A percentile compares a stretch with the other conserved stretches of the same genome.
Evolutionary conservation across 2,329 filamentous ascomycete species (phyloP).

Genomic region (Pseudocercospora vitis): DNA sequence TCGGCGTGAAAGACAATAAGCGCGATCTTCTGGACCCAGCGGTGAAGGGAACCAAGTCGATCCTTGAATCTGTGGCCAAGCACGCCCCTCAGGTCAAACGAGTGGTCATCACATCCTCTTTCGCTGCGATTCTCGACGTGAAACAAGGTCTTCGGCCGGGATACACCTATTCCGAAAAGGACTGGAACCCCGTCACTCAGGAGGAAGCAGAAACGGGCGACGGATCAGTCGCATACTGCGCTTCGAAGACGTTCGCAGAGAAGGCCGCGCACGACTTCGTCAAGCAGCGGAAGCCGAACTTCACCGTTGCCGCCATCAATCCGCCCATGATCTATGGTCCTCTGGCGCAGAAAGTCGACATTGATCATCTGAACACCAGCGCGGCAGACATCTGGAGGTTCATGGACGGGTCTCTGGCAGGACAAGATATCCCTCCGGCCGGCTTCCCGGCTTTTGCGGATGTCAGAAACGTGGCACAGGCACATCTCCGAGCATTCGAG

Average conservation of each 20-base stretch:
- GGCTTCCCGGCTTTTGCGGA: slow-evolving; percentile 2
- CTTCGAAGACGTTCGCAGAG: slow-evolving; percentile 13
- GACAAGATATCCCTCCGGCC: not conserved
- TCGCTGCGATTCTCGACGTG: slow-evolving; percentile 7
- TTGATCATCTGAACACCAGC: slow-evolving; percentile 9
- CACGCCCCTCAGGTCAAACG: slow-evolving; percentile 6
- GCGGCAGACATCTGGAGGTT: slow-evolving; percentile 6
- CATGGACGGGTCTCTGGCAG: slow-evolving; percentile 1
- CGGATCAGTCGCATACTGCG: not conserved
- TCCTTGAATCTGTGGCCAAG: slow-evolving; percentile 6
- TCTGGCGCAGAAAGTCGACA: not conserved
- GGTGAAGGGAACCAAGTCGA: slow-evolving; percentile 1
- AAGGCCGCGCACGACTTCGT: slow-evolving; percentile 13
- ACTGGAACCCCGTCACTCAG: slow-evolving; percentile 3
- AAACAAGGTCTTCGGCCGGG: not conserved
- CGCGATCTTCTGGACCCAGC: slow-evolving; percentile 34
- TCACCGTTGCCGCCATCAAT: not conserved
- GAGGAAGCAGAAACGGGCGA: slow-evolving; percentile 4
- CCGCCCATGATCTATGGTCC: slow-evolving; percentile 11
- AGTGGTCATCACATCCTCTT: slow-evolving; percentile 10
- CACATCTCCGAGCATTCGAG: slow-evolving; percentile 10
- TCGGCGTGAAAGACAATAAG: slow-evolving; percentile 42
- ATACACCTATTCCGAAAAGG: slow-evolving; percentile 1
- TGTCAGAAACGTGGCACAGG: slow-evolving; percentile 9
- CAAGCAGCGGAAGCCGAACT: slow-evolving; percentile 5